Conservation (phyloP, 2,329 filamentous ascomycete genomes). For the Pleochaeta shiraiana region DNA sequence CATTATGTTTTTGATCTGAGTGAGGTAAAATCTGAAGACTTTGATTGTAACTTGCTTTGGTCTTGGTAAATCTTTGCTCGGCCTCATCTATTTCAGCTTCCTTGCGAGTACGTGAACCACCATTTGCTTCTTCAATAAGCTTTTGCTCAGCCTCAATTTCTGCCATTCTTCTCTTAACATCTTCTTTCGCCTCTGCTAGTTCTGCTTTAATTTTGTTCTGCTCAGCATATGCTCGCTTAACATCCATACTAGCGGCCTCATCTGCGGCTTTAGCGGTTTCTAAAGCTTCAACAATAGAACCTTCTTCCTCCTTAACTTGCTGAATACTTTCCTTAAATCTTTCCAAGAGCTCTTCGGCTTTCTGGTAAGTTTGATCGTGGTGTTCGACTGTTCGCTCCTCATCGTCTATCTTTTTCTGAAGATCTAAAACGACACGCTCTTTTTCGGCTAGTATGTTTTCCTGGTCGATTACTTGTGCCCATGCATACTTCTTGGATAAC, state of each 20-base stretch:
- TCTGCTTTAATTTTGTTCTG: constrained; percentile 44
- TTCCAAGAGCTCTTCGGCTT: constrained; percentile 19
- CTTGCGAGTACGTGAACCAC: constrained; percentile 43
- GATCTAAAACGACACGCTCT: constrained; percentile 16
- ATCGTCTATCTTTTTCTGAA: constrained; percentile 20
- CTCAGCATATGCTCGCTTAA: constrained; percentile 28
- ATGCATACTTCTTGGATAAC: constrained; percentile 49
- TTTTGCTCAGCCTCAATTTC: constrained; percentile 33
- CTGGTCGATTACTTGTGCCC: constrained; percentile 64
- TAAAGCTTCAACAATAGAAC: constrained; percentile 25
- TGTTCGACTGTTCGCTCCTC: constrained; percentile 27
- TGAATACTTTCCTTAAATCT: constrained; percentile 13
- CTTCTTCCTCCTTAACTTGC: constrained; percentile 16
- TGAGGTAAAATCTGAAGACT: constrained; percentile 21
- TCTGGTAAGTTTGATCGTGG: constrained; percentile 21
- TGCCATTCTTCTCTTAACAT: constrained; percentile 24
- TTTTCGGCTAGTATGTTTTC: constrained; percentile 33
- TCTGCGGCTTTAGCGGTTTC: constrained; percentile 28
- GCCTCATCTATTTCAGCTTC: constrained; percentile 35
- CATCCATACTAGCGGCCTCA: constrained; percentile 29
- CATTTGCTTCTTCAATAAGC: constrained; percentile 44
- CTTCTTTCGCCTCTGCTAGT: constrained; percentile 29
- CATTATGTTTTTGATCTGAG: constrained; percentile 19
- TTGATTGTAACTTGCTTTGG: constrained; percentile 22
- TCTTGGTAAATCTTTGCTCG: constrained; percentile 26